phyloP scores from a whole-genome alignment of 768 basidiomycete species.

The Mycena alexandri region DNA sequence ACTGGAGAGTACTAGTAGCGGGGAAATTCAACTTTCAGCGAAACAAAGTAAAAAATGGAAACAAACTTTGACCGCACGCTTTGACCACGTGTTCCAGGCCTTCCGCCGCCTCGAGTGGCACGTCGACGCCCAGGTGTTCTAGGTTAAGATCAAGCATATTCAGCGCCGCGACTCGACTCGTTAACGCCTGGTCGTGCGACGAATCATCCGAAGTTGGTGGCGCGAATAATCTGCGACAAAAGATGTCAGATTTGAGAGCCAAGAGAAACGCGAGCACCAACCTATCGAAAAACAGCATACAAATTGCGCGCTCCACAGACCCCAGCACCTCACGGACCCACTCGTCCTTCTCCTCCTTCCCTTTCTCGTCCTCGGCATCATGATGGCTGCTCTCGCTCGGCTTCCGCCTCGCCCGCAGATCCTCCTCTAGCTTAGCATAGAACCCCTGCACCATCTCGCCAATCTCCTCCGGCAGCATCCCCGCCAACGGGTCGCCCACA shows the following conservation, averaged over 20 bases:
- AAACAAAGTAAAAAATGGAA: background rate
- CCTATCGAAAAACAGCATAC: conserved; percentile 88
- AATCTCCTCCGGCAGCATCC: conserved; percentile 63
- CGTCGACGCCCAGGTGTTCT: conserved; percentile 90
- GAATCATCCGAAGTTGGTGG: conserved; percentile 77
- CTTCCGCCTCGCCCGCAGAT: conserved; percentile 54
- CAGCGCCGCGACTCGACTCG: conserved; percentile 90
- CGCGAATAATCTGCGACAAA: conserved; percentile 78
- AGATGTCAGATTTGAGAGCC: background rate
- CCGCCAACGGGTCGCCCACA: conserved; percentile 58
- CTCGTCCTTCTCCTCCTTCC: conserved; percentile 55
- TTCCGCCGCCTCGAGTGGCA: conserved; percentile 63
- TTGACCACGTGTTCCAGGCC: conserved; percentile 74
- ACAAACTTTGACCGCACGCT: conserved; percentile 83
- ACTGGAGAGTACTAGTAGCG: conserved; percentile 48
- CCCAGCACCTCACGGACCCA: conserved; percentile 75
- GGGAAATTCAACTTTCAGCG: background rate
- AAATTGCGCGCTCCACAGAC: conserved; percentile 78
- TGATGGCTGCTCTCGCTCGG: conserved; percentile 48
- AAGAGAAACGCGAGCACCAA: conserved; percentile 45
- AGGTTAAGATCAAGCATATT: conserved; percentile 91
- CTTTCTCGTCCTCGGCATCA: conserved; percentile 42
- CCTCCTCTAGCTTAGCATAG: conserved; percentile 74
- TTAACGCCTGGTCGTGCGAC: conserved; percentile 90
- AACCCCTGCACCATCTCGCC: conserved; percentile 77